phyloP scores from a whole-genome alignment of 2,329 filamentous ascomycete genomes.

The Neofusicoccum laricinum region DNA sequence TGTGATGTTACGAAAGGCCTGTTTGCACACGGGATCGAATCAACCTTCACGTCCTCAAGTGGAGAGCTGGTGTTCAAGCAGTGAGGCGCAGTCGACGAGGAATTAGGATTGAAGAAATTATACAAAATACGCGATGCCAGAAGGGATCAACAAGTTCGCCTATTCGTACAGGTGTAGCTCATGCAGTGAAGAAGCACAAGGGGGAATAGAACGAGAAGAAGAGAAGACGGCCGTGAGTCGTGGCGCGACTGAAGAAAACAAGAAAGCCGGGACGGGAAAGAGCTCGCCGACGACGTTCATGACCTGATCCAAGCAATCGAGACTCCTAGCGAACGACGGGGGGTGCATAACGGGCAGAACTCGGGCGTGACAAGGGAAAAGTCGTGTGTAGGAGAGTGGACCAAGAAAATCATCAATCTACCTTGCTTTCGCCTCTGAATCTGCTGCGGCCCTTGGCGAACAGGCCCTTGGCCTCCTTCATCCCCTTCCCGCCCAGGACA shows the following conservation, averaged over 20 bases:
- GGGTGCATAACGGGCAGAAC: not conserved
- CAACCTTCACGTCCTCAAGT: conserved; percentile 15
- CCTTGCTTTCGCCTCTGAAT: conserved; percentile 74
- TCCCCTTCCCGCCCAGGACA: conserved; percentile 63
- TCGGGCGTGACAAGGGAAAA: not conserved
- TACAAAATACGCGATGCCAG: conserved; percentile 9
- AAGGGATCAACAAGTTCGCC: conserved; percentile 11
- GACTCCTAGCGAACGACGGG: not conserved
- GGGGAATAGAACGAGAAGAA: conserved; percentile 4
- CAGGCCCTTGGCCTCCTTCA: conserved; percentile 83
- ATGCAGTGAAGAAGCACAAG: not conserved
- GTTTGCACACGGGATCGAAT: conserved; percentile 11
- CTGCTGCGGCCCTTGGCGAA: conserved; percentile 89
- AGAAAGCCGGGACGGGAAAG: not conserved
- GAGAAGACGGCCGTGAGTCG: not conserved
- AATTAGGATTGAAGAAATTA: conserved; percentile 17
- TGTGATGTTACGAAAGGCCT: conserved; percentile 11
- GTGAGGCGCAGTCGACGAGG: conserved; percentile 6
- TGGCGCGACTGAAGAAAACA: not conserved
- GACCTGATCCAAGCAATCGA: not conserved
- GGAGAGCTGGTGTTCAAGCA: conserved; percentile 2
- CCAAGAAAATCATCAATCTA: conserved; percentile 67
- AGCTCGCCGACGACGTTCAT: not conserved
- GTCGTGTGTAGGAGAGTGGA: conserved; percentile 19
- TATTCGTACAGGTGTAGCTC: conserved; percentile 12